phyloP scores from a whole-genome alignment of 495 filamentous ascomycete species.

The Melanomma pulvis-pyrius region DNA sequence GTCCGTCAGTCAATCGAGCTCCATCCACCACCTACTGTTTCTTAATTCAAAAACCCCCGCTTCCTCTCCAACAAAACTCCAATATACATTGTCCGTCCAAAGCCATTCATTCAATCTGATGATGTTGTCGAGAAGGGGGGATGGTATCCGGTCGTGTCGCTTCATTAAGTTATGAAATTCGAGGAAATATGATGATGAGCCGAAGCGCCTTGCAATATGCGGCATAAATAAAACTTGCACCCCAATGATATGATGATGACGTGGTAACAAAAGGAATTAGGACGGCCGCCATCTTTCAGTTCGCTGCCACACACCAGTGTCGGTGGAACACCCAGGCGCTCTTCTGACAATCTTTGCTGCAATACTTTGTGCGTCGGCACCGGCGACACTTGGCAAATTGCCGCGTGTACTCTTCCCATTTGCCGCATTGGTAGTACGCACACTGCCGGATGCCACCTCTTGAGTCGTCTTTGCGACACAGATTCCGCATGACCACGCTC shows the following conservation, averaged over 20 bases:
- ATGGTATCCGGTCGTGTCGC: constrained; percentile 33
- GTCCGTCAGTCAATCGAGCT: not conserved
- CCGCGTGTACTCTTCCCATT: constrained; percentile 93
- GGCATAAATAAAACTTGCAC: constrained; percentile 32
- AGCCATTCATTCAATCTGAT: constrained; percentile 29
- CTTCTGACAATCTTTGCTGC: constrained; percentile 99
- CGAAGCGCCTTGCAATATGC: constrained; percentile 39
- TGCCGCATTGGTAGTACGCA: constrained; percentile 95
- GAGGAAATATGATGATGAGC: constrained; percentile 23
- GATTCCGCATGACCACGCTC: constrained; percentile 96
- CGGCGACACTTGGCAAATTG: constrained; percentile 98
- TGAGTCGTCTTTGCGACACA: constrained; percentile 96
- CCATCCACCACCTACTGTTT: not conserved
- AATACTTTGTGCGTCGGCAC: constrained; percentile 97
- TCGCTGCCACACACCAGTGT: constrained; percentile 92
- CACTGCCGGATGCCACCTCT: constrained; percentile 93
- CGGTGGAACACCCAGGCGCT: constrained; percentile 97
- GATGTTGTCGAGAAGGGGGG: constrained; percentile 4
- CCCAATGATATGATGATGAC: constrained; percentile 30
- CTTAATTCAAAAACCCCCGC: not conserved
- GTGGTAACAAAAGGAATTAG: constrained; percentile 15
- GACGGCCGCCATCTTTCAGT: constrained; percentile 30
- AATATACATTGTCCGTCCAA: constrained; percentile 29
- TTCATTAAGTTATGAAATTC: constrained; percentile 37
- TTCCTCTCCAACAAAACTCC: constrained; percentile 31